phyloP scores from a whole-genome alignment of 2,329 filamentous ascomycete species.

The Pseudogymnoascus sp. region DNA sequence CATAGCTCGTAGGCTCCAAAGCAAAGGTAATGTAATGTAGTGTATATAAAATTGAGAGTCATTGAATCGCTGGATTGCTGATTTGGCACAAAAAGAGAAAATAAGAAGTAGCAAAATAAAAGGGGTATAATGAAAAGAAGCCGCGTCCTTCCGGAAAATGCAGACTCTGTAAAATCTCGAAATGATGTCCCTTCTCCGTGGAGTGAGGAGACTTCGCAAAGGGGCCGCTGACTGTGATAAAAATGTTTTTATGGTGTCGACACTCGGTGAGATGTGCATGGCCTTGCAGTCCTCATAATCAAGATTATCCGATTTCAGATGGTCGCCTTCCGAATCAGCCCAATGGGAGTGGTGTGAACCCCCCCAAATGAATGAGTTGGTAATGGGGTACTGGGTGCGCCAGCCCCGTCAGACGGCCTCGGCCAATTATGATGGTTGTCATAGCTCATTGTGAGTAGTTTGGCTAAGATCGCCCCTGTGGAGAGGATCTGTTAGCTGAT shows the following conservation, averaged over 20 bases:
- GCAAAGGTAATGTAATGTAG: constrained; percentile 1
- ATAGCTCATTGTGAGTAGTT: neutral
- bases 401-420: neutral
- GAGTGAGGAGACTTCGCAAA: neutral
- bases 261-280: neutral
- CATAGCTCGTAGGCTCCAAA: neutral
- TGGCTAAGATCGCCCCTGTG: neutral
- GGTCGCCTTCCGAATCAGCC: neutral
- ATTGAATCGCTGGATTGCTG: neutral
- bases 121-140: neutral
- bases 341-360: neutral
- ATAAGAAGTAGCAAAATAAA: neutral
- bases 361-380: neutral
- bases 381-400: neutral
- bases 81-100: neutral
- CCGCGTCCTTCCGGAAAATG: neutral
- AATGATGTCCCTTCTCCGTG: neutral
- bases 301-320: neutral
- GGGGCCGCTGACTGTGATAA: neutral
- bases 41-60: neutral
- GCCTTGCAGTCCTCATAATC: neutral
- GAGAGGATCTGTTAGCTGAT: neutral
- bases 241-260: neutral
- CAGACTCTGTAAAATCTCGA: neutral
- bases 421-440: neutral